Evolutionary conservation across 108 stramenopile genomes (phyloP), one percentile per base, ranked within the genome.

Genomic region (Bacterosira constricta): DNA sequence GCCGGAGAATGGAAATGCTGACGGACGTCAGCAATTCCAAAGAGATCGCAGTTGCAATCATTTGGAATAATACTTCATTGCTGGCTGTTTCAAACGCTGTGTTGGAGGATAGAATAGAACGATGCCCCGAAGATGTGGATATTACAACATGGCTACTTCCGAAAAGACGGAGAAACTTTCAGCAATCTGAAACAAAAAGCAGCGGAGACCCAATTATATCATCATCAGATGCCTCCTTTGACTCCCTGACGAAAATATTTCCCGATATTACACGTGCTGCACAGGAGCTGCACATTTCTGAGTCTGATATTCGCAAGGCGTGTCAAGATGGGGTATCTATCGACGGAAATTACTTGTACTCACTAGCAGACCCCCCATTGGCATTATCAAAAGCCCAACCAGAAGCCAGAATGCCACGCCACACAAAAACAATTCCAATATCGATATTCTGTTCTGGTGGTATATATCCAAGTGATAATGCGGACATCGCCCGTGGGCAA

Each of bases 1-100:
- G 65, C 18, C 63, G 50, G 23, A 87, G 84, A 58, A 52, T 87
- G 3, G 34, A 57, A 9, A 21, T 82, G n/a, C 61, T 87, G 18
- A 52, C 54, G 10, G 15, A 75, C 6, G 39, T n/a, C n/a, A 32
- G n/a, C 4, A 36, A 60, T 8, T 63, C 57, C 9, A 56, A 66
- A 52, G 26, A 37, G 15, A 45, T 62, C 52, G 52, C 73, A 10
- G 36, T 27, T 46, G 38, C 47, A 4, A 67, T 82, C 36, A 44
- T 87, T 6, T 37, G 39, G 29, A 62, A 63, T 4, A 87, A 84
- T 56, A 81, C 86, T 18, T 58, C 81, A 18, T 34, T 87, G 12
- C 58, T 87, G 27, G 64, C 51, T 13, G 61, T 47, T 35, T 64
- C 62, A 0, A 74, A 66, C 17, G 41, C 46, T 29, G 54, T 49